Evolutionary conservation across 257 asterid genomes (phyloP).

Genomic region (Datura wrightii): DNA sequence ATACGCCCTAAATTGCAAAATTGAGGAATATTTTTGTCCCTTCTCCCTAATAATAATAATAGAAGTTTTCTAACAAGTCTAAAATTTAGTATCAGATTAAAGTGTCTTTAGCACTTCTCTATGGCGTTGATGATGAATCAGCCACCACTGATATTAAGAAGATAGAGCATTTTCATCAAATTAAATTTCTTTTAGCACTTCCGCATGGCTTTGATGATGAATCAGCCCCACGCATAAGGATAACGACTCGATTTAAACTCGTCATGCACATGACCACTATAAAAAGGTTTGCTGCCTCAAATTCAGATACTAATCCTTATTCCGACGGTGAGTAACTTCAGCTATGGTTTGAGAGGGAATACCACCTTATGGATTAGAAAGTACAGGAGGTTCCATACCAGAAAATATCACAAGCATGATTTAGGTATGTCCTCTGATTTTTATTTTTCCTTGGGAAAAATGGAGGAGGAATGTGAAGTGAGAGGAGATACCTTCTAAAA

Average conservation of each 20-base stretch:
- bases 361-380: not conserved
- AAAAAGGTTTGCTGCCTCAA: not conserved
- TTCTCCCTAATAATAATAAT: not conserved
- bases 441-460: not conserved
- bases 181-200: not conserved
- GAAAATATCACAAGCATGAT: not conserved
- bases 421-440: not conserved
- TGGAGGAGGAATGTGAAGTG: not conserved
- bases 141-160: not conserved
- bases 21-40: too few species aligned
- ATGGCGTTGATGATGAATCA: not conserved
- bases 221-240: not conserved
- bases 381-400: not conserved
- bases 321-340: not conserved
- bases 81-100: not conserved
- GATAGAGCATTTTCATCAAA: not conserved
- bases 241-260: not conserved
- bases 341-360: not conserved
- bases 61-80: not conserved
- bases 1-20: too few species aligned
- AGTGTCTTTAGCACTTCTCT: not conserved
- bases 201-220: not conserved
- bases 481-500: not conserved
- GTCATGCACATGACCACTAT: not conserved
- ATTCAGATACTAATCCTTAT: slow-evolving; percentile 20